Evolutionary conservation across 768 basidiomycete species (phyloP).

Genomic region (Pisolithus sp.): DNA sequence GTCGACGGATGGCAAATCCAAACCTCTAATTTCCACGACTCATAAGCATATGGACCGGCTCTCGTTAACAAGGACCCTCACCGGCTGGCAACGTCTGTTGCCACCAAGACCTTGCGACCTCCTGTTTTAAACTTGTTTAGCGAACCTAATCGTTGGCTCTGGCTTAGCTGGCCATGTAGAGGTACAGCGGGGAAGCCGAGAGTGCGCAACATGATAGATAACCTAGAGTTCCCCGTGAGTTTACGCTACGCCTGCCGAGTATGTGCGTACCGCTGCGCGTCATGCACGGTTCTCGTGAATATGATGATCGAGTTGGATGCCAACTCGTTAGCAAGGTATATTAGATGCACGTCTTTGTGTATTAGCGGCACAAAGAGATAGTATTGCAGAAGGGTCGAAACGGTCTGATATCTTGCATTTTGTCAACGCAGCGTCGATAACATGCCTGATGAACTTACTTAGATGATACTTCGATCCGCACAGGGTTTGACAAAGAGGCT

Average conservation of each 20-base stretch:
- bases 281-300: conserved; percentile 93
- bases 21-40: conserved; percentile 46
- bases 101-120: conserved; percentile 84
- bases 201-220: conserved; percentile 83
- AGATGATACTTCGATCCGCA: conserved; percentile 85
- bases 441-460: conserved; percentile 50
- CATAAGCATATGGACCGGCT: neutral
- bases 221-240: conserved; percentile 32
- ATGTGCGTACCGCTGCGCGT: conserved; percentile 65
- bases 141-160: conserved; percentile 89
- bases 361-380: conserved; percentile 90
- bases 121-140: conserved; percentile 95
- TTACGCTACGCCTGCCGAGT: neutral
- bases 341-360: conserved; percentile 87
- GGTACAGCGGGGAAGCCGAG: conserved; percentile 94
- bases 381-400: conserved; percentile 90
- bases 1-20: conserved; percentile 95
- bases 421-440: conserved; percentile 1
- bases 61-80: conserved; percentile 29
- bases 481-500: conserved; percentile 89
- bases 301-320: conserved; percentile 92
- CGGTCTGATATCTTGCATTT: conserved; percentile 81
- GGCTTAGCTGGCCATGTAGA: conserved; percentile 89
- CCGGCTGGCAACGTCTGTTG: conserved; percentile 95
- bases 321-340: conserved; percentile 83